Base-by-base conservation (phyloP, 73 alveolate genomes). In the Loxodes magnus region DNA sequence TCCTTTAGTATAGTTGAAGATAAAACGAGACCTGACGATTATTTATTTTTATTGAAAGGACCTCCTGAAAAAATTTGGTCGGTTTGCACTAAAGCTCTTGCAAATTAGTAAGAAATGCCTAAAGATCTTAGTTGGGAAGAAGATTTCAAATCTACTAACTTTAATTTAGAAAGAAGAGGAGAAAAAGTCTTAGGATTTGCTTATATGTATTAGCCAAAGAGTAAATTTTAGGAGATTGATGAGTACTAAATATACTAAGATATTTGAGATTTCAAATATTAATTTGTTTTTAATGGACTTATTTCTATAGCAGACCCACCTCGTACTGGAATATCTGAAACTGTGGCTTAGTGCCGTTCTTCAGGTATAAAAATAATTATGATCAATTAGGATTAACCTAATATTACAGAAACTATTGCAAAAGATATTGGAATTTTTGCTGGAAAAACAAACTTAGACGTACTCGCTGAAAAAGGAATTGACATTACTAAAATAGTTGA, bases 361-460 rank as follows among this genome's bases (percentile, higher is more conserved):
- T 94, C 94, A 31, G 96, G 94, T 23, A 73, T 81, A n/a, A 63
- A 79, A 67, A 92, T 81, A 51, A 78, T 85, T 23, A 88, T 88
- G 98, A 85, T 84, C 19, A 88, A 96, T 3, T 96, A 96, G n/a
- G 98, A 88, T 65, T 86, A 88, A 68, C 90, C 91, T 20, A 79
- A 68, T 30, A 85, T 96, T 7, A 96, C 98, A 3, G 88, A 93
- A 25, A 82, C 95, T 1, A 84, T 88, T 31, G 98, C 95, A 21
- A 78, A 69, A 67, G 76, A 84, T 67, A 66, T 82, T 49, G 79
- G 82, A 9, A 39, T 39, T 27, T 48, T 67, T 16, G 50, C 81
- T 38, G 56, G 9, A 1, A 10, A 54, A 43, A 56, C 43, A 43
- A 67, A 72, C 1, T 72, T 59, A 20, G 52, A 67, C 59, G 81